Evolutionary conservation across 768 basidiomycete species (phyloP), one percentile per base, ranked within the genome.

Genomic region (Pleurotus giganteus): DNA sequence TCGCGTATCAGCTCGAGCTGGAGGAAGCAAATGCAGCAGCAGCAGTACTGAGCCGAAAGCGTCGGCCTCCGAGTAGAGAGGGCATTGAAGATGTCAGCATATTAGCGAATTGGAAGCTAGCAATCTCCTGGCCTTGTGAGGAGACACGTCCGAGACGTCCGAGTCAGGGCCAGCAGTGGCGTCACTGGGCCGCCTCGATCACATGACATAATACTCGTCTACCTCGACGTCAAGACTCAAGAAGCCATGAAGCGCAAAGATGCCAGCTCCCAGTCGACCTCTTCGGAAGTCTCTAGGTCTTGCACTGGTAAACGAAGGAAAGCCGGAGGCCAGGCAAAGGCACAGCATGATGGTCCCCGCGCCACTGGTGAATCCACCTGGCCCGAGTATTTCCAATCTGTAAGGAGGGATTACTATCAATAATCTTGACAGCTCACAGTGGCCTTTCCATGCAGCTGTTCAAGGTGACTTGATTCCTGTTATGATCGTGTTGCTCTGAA

Each of bases 331-430:
- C 31, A 50, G 49, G 49, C n/a, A 50, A 50, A 23, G 29, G 11
- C 2, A 21, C 21, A 36, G n/a, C n/a, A n/a, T n/a, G 34, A 6
- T 7, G 24, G 29, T 49, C 6, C 43, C 11, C 21, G 24, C 13
- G 27, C 41, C 51, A 44, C 17, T 57, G 65, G 15, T 51, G 55
- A 28, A 56, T 23, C 34, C 32, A 45, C 17, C 57, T 89, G 87
- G 85, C 86, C 88, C 3, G 77, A 81, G 24, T 79, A 89, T 63
- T 89, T 90, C 57, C 71, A 80, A 51, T 72, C 69, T 34, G 78
- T 78, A 73, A 44, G 82, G 78, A 50, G 57, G 66, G 63, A 32
- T 8, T 41, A 9, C 39, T n/a, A 6, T 12, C 39, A 6, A 19
- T 6, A 7, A 41, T n/a, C 6, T 9, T 41, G 17, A 41, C n/a